Base-by-base conservation (phyloP, 257 asterid species). In the Solanum piurae region DNA sequence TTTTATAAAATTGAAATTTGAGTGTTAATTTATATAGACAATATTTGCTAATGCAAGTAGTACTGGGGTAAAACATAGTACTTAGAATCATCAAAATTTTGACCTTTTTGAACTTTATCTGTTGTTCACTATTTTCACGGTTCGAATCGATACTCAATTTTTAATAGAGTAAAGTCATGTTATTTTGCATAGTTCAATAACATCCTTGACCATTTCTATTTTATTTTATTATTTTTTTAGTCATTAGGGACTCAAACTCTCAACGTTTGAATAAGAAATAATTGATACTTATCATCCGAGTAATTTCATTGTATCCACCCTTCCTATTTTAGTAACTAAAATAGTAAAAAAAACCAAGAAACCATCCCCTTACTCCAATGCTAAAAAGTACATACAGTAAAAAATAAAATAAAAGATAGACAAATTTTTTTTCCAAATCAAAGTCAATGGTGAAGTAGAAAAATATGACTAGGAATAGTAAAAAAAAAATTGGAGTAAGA, bases 381-480 rank as follows among this genome's bases (percentile, higher is more conserved):
- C 85, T 74, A 84, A 31, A n/a, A 75, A 86, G 77, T 72, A 58
- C 27, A 49, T 9, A 79, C 14, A 79, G 29, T n/a, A 83, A 71
- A 3, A 16, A 33, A 87, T 80, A 23, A 5, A 40, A 46, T 7
- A 52, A 5, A 52, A 52, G 23, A 52, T 52, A 29, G 31, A 29
- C n/a, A 16, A 6, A 16, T 16, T 73, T 49, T 31, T 49, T 31
- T 62, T 64, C 34, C 66, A 49, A 80, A 37, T 31, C 58, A 40
- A n/a, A 9, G 73, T 12, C 62, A 37, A 42, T 58, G 46, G 33
- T 18, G 49, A 27, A 21, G 77, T 58, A 42, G 84, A 49, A 76
- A 80, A 86, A 75, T 74, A 20, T 79, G 88, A 88, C 62, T 77
- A 62, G 38, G 83, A 76, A 29, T 77, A 87, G 55, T 66, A 87